Conservation (phyloP, 2,329 filamentous ascomycete species). For the Coniochaeta ligniaria region DNA sequence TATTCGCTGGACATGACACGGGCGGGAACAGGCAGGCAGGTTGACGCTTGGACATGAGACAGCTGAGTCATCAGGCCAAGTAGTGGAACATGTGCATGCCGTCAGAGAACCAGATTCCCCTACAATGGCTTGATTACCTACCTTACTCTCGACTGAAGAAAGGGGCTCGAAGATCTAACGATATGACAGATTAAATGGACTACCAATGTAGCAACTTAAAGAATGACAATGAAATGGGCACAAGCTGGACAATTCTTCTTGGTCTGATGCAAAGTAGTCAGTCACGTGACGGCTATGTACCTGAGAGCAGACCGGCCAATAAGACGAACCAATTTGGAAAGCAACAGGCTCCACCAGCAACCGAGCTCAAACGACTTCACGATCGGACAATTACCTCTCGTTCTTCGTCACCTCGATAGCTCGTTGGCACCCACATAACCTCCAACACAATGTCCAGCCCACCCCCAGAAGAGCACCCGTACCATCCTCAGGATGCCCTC, state of each 20-base stretch:
- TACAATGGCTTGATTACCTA: no score
- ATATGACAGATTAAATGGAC: no score
- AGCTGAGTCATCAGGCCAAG: not conserved
- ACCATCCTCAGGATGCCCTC: constrained; percentile 48
- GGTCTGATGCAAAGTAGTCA: no score
- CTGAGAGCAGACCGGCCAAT: not conserved
- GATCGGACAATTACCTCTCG: not conserved
- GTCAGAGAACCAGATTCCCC: no score
- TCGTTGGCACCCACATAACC: not conserved
- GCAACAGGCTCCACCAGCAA: not conserved
- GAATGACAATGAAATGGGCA: no score
- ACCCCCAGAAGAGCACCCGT: constrained; percentile 16
- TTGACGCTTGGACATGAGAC: not conserved
- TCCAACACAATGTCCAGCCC: not conserved
- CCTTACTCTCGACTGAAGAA: no score
- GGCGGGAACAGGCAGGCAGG: constrained; percentile 3
- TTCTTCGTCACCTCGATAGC: not conserved
- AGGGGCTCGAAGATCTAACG: no score
- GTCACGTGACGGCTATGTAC: no score
- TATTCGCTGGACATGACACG: not conserved
- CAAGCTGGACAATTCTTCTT: no score
- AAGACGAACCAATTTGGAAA: not conserved
- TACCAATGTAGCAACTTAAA: no score
- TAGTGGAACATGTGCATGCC: no score
- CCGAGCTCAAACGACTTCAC: not conserved